Base-by-base conservation (phyloP, 2,329 filamentous ascomycete species). In the Madurella mycetomatis region DNA sequence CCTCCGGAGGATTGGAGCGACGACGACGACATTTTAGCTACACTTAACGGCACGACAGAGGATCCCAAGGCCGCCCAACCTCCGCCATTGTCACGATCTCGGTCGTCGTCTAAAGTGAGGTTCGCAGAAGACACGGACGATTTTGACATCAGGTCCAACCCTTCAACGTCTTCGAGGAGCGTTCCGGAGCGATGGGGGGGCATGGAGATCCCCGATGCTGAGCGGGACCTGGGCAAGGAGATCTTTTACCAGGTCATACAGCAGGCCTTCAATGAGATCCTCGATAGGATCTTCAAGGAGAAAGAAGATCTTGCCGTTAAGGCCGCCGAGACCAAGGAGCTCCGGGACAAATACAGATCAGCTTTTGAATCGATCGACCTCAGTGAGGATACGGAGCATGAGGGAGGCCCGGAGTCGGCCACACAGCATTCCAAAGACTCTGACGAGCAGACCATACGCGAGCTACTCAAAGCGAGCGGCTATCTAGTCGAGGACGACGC, bases 191-290 rank as follows among this genome's bases (percentile, higher is more conserved):
- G 86, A 54, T 90, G 86, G 85, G 86, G 86, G 47, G 86, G 86
- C 16, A 86, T 89, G 69, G 87, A 90, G 49, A 85, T 95, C 15
- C 87, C 88, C 1, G 84, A 88, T 60, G 85, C 87, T 1, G 91
- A 96, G 68, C 81, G 81, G 55, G 91, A 96, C 67, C 85, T 90
- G 5, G 90, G 90, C 39, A 90, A 87, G 62, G 90, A 97, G 66
- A 87, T 96, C 4, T 75, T 97, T 1, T 96, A 95, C 65, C 89
- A 96, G 68, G 85, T 95, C 32, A 91, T 90, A 0, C 91, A 96
- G 69, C 88, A 96, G 69, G 88, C 90, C 0, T 90, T 96, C 73
- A 96, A 97, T 65, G 91, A 97, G 70, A 76, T 97, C 2, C 81
- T 99, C 0, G 90, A 97, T 65, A 80, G 85, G 1, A 77, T 99